Evolutionary conservation across 2,329 filamentous ascomycete genomes (phyloP), one percentile per base, ranked within the genome.

Genomic region (Xylaria sp.): DNA sequence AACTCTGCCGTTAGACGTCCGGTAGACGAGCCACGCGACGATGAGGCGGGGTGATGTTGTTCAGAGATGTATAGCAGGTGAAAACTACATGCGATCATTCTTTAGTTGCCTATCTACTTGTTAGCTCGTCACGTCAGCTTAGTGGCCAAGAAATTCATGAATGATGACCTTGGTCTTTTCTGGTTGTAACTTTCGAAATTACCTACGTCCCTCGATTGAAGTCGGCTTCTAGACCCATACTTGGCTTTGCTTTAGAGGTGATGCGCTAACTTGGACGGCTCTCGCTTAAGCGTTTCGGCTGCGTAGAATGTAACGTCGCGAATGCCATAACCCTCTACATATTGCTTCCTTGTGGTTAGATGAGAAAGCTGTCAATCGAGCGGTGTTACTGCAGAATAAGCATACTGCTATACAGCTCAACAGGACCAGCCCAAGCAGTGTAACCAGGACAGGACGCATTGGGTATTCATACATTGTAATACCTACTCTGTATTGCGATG

Each of bases 261-360:
- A 63, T 46, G 25, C 25, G 46, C 33, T 20, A 52, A n/a, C 23
- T 56, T 59, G 2, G 15, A 48, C n/a, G 54, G 23, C 46, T 59
- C 15, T 67, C 25, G 33, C 28, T 18, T 20, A 13, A 59, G 54
- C 54, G 28, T 8, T 20, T 58, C 46, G 28, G 58, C 31, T 58
- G 31, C 43, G 46, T n/a, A 49, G 52, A 48, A 54, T 48, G 36
- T 18, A 67, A 62, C 59, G 33, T 56, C 52, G 25, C 36, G 51
- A 41, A 54, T 28, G 31, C 25, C 9, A 36, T 41, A 36, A 36
- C 9, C 8, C 33, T 36, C 18, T 20, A 51, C 46, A 25, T 28
- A 49, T 25, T 12, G n/a, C 10, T 31, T 31, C 13, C 10, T 8
- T 12, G 33, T 23, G 15, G 8, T 31, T n/a, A 46, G 33, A 18